phyloP scores from a whole-genome alignment of 345 rosid genomes.

The Acer yangbiense region DNA sequence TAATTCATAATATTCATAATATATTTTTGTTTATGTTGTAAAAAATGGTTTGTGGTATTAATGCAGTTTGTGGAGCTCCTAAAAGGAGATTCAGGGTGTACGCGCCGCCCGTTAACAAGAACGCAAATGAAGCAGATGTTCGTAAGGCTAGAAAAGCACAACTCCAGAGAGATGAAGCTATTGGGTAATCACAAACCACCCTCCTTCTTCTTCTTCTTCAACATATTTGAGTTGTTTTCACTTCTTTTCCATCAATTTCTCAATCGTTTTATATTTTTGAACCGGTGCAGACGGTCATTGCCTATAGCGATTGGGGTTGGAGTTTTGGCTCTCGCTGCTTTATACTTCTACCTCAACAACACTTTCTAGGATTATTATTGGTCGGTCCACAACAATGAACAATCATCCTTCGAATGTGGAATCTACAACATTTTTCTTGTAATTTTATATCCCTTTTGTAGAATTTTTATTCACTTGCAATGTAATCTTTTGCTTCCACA shows the following conservation, averaged over 20 bases:
- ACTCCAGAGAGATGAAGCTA: slow-evolving; percentile 66
- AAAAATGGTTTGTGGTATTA: background rate
- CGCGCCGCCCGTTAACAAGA: slow-evolving; percentile 59
- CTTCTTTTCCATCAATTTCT: background rate
- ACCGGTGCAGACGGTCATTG: slow-evolving; percentile 59
- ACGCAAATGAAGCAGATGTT: slow-evolving; percentile 55
- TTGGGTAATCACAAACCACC: slow-evolving; percentile 48
- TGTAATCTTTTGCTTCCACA: background rate
- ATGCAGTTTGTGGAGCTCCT: slow-evolving; percentile 94
- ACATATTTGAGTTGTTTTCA: background rate
- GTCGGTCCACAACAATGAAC: no score
- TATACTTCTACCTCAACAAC: slow-evolving; percentile 76
- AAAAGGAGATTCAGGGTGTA: slow-evolving; percentile 83
- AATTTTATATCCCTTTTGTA: slow-evolving; percentile 13
- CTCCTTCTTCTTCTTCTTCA: background rate
- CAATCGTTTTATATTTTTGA: background rate
- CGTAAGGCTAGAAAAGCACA: slow-evolving; percentile 82
- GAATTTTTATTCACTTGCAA: slow-evolving; percentile 17
- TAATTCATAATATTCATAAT: background rate
- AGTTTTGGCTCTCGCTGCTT: slow-evolving; percentile 61
- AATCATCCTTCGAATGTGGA: background rate
- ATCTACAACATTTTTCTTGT: slow-evolving; percentile 10
- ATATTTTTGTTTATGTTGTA: background rate
- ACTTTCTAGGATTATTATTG: slow-evolving; percentile 21
- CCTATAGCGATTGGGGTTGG: slow-evolving; percentile 78